Evolutionary conservation across 352 stramenopile species (phyloP), one percentile per base, ranked within the genome.

Genomic region (Globisporangium apiculatum): DNA sequence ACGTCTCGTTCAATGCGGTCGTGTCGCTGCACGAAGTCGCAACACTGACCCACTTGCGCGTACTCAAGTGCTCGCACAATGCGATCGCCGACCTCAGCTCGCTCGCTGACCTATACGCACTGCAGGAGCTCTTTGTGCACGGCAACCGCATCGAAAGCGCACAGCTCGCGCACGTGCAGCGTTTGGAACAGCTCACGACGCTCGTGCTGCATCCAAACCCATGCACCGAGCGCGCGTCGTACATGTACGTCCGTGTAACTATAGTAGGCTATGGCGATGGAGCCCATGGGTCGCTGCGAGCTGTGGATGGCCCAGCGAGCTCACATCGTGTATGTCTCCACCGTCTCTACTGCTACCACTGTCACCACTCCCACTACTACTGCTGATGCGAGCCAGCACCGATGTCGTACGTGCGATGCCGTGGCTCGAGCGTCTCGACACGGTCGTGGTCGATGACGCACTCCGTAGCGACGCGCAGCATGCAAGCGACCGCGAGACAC

Each of bases 181-280:
- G 68, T 7, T 65, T 88, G 3, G 57, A 48, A 2, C 61, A 69
- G 43, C 69, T 92, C 11, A 62, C 68, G 40, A 80, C 66, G 15
- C 64, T 92, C 15, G 60, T 88, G 24, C 48, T 90, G 8, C 78
- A 88, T 37, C 74, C 79, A 15, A 92, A 92, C 64, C 82, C 82
- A 31, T 90, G 78, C 61, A 88, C 79, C 0, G 62, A 83, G 15
- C 49, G 46, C 15, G 53, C 67, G 7, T 67, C 76, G 14, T 89
- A 86, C 55, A 51, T 75, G 81, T 88, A 56, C 18, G 69, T 51
- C 11, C 36, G 18, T 10, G 15, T 37, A 10, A 3, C 40, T 12
- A 4, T 37, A n/a, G 5, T 3, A 17, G 4, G 1, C 10, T 61
- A 43, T 12, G 2, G 24, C 24, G 24, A 31, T 31, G 24, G 24